phyloP scores from a whole-genome alignment of 176 grass and related monocot species.

The Thinopyrum elongatum region DNA sequence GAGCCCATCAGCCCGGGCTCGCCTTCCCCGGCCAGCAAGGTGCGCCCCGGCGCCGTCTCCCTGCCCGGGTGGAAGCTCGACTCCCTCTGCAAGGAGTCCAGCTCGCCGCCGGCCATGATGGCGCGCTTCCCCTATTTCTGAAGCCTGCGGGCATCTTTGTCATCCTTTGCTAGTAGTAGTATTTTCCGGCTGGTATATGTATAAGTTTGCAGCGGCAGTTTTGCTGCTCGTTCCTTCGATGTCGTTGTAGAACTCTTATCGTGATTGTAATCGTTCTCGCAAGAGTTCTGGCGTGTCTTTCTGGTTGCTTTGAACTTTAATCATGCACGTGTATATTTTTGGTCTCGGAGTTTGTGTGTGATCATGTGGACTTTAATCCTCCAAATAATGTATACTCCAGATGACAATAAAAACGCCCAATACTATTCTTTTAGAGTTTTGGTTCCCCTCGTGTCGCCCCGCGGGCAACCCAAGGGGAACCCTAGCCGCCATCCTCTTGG shows the following conservation, averaged over 20 bases:
- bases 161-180: background rate
- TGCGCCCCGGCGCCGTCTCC: background rate
- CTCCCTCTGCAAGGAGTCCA: slow-evolving; percentile 54
- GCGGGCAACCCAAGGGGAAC: no score
- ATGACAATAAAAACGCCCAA: no score
- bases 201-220: background rate
- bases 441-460: no score
- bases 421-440: no score
- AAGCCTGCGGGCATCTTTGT: background rate
- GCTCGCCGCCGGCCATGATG: slow-evolving; percentile 33
- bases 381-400: no score
- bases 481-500: no score
- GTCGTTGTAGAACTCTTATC: background rate
- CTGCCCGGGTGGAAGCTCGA: slow-evolving; percentile 84
- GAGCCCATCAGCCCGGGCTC: slow-evolving; percentile 47
- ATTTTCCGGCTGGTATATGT: background rate
- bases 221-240: background rate
- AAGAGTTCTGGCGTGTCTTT: background rate
- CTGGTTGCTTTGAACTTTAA: background rate
- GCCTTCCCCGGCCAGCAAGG: slow-evolving; percentile 20
- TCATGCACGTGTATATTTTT: background rate
- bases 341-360: background rate
- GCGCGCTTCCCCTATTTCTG: slow-evolving; percentile 60
- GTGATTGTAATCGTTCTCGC: background rate
- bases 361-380: background rate